These are phyloP conservation scores for Heliamphora pulchella DNA, from an alignment of 179 eudicot genomes.

Conservation along the genomic window DNA sequence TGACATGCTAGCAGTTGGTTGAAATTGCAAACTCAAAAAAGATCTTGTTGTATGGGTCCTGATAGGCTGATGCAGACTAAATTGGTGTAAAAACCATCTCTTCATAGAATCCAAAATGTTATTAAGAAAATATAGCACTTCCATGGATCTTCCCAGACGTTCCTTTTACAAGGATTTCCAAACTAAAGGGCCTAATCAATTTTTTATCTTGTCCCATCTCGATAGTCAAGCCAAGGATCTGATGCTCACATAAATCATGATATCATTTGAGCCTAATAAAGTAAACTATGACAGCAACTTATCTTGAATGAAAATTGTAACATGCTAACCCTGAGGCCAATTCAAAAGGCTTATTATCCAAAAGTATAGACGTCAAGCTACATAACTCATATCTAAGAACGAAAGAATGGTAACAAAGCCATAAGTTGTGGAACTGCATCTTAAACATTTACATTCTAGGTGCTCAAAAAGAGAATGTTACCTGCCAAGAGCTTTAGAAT, in stretches of 20 bases:
- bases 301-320: background rate
- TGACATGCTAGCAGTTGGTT: background rate
- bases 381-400: background rate
- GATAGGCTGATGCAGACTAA: background rate
- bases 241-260: background rate
- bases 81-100: background rate
- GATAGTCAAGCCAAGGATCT: background rate
- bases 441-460: background rate
- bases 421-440: background rate
- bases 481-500: conserved; percentile 85
- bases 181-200: background rate
- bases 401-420: background rate
- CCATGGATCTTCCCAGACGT: background rate
- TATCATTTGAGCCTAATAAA: conserved; percentile 4
- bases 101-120: background rate
- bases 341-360: background rate
- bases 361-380: background rate
- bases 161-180: background rate
- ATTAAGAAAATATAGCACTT: background rate
- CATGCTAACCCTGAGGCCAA: background rate
- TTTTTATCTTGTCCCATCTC: background rate
- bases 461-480: conserved; percentile 21
- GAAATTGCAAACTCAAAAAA: background rate
- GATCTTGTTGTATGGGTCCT: background rate
- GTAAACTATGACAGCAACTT: too few relatives aligned